These are phyloP conservation scores for Wallacemonas sp. DNA, from an alignment of 208 protist genomes.

Conservation along the genomic window DNA sequence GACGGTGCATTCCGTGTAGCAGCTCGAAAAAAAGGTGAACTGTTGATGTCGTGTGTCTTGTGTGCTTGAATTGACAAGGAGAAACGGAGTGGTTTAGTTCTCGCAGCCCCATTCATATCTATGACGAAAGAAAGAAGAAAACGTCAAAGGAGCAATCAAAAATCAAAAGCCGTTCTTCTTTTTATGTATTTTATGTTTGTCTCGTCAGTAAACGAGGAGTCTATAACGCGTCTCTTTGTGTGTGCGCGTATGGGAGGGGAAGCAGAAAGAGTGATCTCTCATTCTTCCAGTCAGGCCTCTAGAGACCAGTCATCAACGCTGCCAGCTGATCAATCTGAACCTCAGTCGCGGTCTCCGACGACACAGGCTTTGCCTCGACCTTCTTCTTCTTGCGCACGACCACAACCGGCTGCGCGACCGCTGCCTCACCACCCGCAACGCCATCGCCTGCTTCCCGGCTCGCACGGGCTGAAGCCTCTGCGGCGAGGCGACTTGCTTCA, in stretches of 20 bases:
- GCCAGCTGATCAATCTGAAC: constrained; percentile 20
- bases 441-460: background rate
- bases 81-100: no score
- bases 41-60: no score
- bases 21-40: no score
- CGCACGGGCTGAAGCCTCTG: background rate
- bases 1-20: no score
- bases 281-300: no score
- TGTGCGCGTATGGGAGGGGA: background rate
- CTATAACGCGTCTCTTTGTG: constrained; percentile 1
- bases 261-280: no score
- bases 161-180: no score
- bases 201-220: background rate
- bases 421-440: no score
- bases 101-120: no score
- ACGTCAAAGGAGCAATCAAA: background rate
- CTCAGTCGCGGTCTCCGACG: background rate
- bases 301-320: constrained; percentile 29
- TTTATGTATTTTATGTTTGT: background rate
- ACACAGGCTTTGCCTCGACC: constrained; percentile 23
- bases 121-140: background rate
- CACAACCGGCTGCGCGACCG: constrained; percentile 34
- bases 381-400: constrained; percentile 82
- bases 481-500: background rate
- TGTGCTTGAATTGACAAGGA: no score